These are phyloP conservation scores for Ambrosia trifida DNA, from an alignment of 129 eudicot species.

Conservation along the genomic window DNA sequence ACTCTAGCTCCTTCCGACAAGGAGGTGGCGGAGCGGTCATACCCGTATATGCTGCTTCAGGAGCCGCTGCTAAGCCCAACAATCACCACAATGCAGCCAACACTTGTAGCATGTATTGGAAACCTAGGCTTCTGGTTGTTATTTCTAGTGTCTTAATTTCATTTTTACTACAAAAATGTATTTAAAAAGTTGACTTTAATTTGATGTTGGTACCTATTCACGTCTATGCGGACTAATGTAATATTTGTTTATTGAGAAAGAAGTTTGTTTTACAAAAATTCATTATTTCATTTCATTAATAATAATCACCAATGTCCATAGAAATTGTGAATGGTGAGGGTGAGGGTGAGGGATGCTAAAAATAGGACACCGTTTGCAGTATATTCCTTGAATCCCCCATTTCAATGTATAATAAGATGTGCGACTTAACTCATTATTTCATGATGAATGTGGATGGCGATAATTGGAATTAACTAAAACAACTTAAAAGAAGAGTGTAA, in stretches of 20 bases:
- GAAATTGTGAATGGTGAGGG: too few relatives aligned
- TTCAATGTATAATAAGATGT: too few relatives aligned
- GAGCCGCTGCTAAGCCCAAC: slow-evolving; percentile 16
- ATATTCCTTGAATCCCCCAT: too few relatives aligned
- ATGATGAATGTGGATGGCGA: too few relatives aligned
- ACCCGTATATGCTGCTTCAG: slow-evolving; percentile 33
- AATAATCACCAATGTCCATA: too few relatives aligned
- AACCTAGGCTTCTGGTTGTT: background rate
- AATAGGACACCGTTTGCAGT: too few relatives aligned
- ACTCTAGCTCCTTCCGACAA: background rate
- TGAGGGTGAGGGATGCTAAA: too few relatives aligned
- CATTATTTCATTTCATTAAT: too few relatives aligned
- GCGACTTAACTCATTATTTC: too few relatives aligned
- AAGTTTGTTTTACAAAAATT: background rate
- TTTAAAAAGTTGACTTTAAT: background rate
- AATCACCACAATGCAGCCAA: slow-evolving; percentile 15
- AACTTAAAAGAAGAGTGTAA: too few relatives aligned
- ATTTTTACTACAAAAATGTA: slow-evolving; percentile 5
- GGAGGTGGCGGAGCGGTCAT: slow-evolving; percentile 23
- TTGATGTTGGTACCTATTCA: background rate
- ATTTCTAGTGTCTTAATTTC: background rate
- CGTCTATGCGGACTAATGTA: background rate
- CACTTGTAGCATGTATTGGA: background rate
- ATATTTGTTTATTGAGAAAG: background rate
- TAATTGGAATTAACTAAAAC: too few relatives aligned